Conservation (phyloP, 192 early-diverging fungal species). For the Backusella circina region DNA sequence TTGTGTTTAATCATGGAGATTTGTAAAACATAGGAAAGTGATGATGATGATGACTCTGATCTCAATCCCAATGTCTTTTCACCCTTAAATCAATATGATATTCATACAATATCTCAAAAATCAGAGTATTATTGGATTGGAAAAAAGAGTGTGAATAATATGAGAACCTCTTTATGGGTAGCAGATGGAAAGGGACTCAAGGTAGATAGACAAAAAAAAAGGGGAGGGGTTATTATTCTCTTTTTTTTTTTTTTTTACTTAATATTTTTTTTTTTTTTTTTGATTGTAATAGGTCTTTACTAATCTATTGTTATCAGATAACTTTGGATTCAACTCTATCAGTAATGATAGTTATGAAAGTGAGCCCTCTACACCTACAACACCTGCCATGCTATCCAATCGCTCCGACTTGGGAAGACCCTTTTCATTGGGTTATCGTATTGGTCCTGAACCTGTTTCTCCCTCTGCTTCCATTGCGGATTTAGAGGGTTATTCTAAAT, state of each 20-base stretch:
- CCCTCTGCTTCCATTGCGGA: conserved; percentile 8
- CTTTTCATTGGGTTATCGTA: conserved; percentile 22
- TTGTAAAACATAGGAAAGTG: conserved; percentile 17
- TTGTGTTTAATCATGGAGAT: too few species aligned
- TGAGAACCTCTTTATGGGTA: conserved; percentile 68
- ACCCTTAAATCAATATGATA: conserved; percentile 33
- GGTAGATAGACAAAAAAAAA: conserved; percentile 36
- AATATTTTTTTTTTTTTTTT: background rate
- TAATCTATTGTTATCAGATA: conserved; percentile 23
- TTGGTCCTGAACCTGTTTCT: conserved; percentile 5
- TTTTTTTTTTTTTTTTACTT: background rate
- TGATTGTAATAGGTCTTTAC: conserved; percentile 21
- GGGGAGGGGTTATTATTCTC: background rate
- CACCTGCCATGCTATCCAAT: conserved; percentile 1
- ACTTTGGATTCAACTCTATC: conserved; percentile 8
- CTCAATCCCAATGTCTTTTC: background rate
- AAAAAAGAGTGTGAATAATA: conserved; percentile 44
- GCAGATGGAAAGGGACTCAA: conserved; percentile 62
- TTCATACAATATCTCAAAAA: conserved; percentile 50
- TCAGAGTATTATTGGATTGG: conserved; percentile 79
- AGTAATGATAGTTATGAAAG: conserved; percentile 11
- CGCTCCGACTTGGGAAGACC: background rate
- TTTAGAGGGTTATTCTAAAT: conserved; percentile 18
- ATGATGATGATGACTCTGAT: conserved; percentile 19
- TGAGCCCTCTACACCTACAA: conserved; percentile 23